Base-by-base conservation (phyloP, 805 yeast species). In the Pichia phayaonensis region DNA sequence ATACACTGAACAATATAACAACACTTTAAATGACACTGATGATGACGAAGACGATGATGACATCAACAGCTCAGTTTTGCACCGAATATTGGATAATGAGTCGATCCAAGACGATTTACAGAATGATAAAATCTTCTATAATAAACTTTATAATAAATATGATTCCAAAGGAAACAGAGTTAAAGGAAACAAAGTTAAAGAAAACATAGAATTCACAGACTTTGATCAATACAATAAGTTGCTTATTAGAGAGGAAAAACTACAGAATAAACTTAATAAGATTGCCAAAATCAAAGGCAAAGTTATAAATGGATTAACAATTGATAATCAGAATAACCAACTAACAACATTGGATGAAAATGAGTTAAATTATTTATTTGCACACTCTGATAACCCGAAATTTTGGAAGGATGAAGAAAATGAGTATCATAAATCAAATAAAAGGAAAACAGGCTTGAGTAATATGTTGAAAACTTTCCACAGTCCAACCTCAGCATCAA, bases 181-280 rank as follows among this genome's bases (percentile, higher is more conserved):
- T 1, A 44, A 45, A 23, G 48, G 38, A 2, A 29, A 26, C 2
- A 34, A 26, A 4, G 20, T 31, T 2, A 15, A 24, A 8, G 20
- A 31, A 11, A 49, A 47, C 2, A 22, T 46, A 8, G 54, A 56
- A 8, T 41, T 55, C 11, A 51, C 61, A 1, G 72, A 69, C 44
- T 69, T 66, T 52, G 62, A 59, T 18, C 54, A 51, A 16, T 69
- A 68, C 48, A 61, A 63, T 39, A 53, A 44, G 13, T 48, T 53
- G 22, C 51, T 68, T 1, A 44, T 46, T 29, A 51, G 56, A 26
- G 71, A 68, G 40, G 62, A 64, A 11, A 48, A 41, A 21, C 56
- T 67, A 4, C 53, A 56, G 34, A 48, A 53, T 16, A 63, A 54
- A 36, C 43, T 62, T 5, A 42, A 52, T 18, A 53, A 42, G 23